Evolutionary conservation across 768 basidiomycete species (phyloP).

Genomic region (Boletus patriciae): DNA sequence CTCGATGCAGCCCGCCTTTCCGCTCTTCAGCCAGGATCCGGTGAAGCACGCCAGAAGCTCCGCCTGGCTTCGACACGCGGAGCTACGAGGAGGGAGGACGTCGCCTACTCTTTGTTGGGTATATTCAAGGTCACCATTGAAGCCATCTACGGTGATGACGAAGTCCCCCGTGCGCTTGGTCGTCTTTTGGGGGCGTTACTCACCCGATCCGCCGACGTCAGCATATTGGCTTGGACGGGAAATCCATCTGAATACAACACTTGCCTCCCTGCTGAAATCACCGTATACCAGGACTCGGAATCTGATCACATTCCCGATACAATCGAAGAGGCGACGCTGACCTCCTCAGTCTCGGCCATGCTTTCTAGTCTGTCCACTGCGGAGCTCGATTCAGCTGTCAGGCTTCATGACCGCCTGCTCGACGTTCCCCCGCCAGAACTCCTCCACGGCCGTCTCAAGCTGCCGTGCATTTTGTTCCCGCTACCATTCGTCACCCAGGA

Average conservation of each 20-base stretch:
- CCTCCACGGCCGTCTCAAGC: constrained; percentile 11
- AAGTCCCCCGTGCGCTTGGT: constrained; percentile 18
- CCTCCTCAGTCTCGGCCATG: neutral
- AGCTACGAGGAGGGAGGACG: constrained; percentile 23
- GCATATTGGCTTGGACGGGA: constrained; percentile 21
- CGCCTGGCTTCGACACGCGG: constrained; percentile 20
- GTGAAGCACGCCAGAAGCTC: constrained; percentile 17
- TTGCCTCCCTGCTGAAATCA: constrained; percentile 21
- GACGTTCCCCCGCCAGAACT: constrained; percentile 7
- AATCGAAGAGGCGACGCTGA: neutral
- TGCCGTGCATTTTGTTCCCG: constrained; percentile 12
- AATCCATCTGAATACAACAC: constrained; percentile 19
- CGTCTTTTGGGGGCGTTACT: constrained; percentile 18
- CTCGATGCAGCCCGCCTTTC: constrained; percentile 3
- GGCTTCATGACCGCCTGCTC: constrained; percentile 7
- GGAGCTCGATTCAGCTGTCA: neutral
- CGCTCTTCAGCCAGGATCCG: constrained; percentile 9
- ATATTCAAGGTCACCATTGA: constrained; percentile 19
- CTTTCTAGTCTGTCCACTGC: neutral
- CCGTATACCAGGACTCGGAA: constrained; percentile 8
- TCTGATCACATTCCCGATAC: neutral
- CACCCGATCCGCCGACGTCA: constrained; percentile 14
- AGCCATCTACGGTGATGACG: constrained; percentile 25
- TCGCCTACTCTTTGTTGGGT: constrained; percentile 27
- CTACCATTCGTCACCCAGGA: neutral